Conservation (phyloP, 2,329 filamentous ascomycete genomes). For the Fusarium illudens region DNA sequence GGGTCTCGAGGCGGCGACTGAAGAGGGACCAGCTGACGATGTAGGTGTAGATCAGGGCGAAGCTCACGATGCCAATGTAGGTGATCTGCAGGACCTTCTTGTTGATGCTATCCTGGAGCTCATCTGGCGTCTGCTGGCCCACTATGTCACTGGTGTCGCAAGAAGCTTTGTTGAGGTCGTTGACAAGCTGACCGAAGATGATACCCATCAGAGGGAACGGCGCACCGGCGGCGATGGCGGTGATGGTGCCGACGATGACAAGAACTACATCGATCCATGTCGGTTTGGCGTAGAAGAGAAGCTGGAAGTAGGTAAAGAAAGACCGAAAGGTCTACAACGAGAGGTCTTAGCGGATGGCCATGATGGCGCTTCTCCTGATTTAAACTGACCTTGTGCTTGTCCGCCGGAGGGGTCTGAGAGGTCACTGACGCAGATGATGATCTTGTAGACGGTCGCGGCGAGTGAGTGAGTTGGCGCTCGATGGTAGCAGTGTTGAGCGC, state of each 20-base stretch:
- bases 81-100: constrained; percentile 68
- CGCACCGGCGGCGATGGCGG: constrained; percentile 65
- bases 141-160: constrained; percentile 51
- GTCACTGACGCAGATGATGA: constrained; percentile 17
- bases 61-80: constrained; percentile 70
- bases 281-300: constrained; percentile 57
- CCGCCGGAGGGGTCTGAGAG: constrained; percentile 7
- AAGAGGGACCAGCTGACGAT: constrained; percentile 70
- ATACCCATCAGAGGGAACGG: constrained; percentile 71
- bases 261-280: constrained; percentile 54
- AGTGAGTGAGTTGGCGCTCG: constrained; percentile 12
- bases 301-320: constrained; percentile 53
- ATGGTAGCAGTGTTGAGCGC: neutral
- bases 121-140: constrained; percentile 35
- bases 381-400: constrained; percentile 22
- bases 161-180: constrained; percentile 67
- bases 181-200: constrained; percentile 70
- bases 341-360: constrained; percentile 9
- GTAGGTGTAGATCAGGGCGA: constrained; percentile 71
- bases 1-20: constrained; percentile 69
- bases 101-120: constrained; percentile 57
- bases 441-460: constrained; percentile 13
- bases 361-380: neutral
- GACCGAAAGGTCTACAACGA: constrained; percentile 24
- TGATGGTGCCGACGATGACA: constrained; percentile 52